Evolutionary conservation across 257 asterid species (phyloP), one percentile per base, ranked within the genome.

Genomic region (Coffea canephora): DNA sequence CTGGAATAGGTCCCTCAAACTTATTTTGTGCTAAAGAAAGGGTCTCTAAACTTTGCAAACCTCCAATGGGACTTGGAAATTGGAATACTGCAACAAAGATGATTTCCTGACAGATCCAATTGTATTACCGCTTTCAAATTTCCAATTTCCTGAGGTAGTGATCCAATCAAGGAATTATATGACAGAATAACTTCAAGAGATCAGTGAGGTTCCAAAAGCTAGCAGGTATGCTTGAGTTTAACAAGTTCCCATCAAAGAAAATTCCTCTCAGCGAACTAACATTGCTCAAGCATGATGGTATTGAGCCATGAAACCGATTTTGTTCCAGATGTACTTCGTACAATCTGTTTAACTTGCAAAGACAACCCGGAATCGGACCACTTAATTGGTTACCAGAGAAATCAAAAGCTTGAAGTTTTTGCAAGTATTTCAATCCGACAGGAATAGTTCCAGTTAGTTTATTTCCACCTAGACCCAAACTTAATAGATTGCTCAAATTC

Each of bases 1-100:
- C 80, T 2, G 86, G 88, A 41, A 84, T 84, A 18, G 78, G 48
- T 16, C 84, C 89, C 9, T 76, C 31, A 46, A 86, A 71, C 12
- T 25, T 6, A 36, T 86, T 86, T 45, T 78, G 19, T 0, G 82
- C 86, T 66, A 87, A 72, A 36, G 84, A 80, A 71, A 84, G 41
- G 41, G 31, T 12, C 0, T 45, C 49, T 43, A 82, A 16, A 1
- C 4, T 55, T 67, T 70, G 48, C 39, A 84, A 69, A 48, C 55
- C 72, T 21, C 78, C 85, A 34, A 80, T 55, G 5, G 79, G 12
- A 45, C 71, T 76, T 0, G 87, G 87, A 65, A 82, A 27, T 27
- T 27, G 31, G 31, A 27, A 27, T 78, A 39, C 14, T 10, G 8
- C 84, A 74, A 3, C 67, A 75, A 45, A 87, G 69, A 43, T 49